These are phyloP conservation scores for Trapa bicornis DNA, from an alignment of 345 rosid species.

Conservation along the genomic window DNA sequence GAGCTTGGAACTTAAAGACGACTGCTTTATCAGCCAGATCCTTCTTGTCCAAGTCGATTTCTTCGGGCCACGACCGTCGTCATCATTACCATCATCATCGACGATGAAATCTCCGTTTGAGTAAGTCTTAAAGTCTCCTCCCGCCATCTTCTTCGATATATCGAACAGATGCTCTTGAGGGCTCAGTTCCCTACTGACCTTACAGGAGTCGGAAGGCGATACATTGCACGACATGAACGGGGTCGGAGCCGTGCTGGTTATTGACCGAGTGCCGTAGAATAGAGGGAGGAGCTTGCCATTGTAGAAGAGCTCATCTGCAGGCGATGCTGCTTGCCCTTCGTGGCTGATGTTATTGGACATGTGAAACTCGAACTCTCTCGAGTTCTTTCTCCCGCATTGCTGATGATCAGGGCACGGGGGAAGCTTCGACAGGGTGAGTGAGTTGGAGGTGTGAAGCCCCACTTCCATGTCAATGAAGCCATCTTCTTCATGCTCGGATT, in stretches of 20 bases:
- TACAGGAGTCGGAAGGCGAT: constrained; percentile 66
- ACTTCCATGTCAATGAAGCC: constrained; percentile 75
- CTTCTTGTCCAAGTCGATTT: constrained; percentile 47
- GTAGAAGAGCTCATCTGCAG: constrained; percentile 94
- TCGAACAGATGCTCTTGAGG: constrained; percentile 39
- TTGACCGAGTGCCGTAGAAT: constrained; percentile 55
- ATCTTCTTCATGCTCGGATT: constrained; percentile 47
- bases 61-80: constrained; percentile 14
- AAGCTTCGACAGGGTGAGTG: constrained; percentile 22
- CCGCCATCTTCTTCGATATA: constrained; percentile 19
- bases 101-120: neutral
- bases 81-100: neutral
- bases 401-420: constrained; percentile 16
- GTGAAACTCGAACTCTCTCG: constrained; percentile 81
- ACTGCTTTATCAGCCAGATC: constrained; percentile 49
- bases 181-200: constrained; percentile 61
- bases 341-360: constrained; percentile 44
- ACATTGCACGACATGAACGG: constrained; percentile 81
- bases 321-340: constrained; percentile 42
- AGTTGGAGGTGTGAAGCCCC: constrained; percentile 31
- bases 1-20: constrained; percentile 45
- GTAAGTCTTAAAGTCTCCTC: neutral
- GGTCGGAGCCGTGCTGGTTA: constrained; percentile 43
- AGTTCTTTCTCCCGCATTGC: constrained; percentile 9
- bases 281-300: constrained; percentile 93